These are phyloP conservation scores for Corymbia citriodora DNA, from an alignment of 441 rosid species.

Conservation along the genomic window DNA sequence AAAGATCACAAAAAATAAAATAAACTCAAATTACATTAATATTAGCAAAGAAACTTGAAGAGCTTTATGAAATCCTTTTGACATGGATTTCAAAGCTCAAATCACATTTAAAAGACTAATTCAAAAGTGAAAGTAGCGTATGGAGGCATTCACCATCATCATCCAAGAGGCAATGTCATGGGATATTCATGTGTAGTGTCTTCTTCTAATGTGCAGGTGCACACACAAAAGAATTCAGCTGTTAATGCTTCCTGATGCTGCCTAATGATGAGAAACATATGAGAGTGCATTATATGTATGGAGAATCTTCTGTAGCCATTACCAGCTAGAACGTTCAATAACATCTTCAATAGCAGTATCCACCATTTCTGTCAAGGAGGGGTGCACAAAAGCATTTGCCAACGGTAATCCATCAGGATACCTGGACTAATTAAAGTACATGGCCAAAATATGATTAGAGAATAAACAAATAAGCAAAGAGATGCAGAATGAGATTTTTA, in stretches of 20 bases:
- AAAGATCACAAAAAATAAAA: neutral
- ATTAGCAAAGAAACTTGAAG: neutral
- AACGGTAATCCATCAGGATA: conserved; percentile 87
- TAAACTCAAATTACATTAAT: neutral
- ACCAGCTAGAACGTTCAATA: conserved; percentile 86
- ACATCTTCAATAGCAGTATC: conserved; percentile 87
- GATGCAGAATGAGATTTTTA: neutral
- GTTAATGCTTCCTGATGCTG: neutral
- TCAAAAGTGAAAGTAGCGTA: neutral
- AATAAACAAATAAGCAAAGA: conserved; percentile 11
- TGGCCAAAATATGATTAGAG: conserved; percentile 34
- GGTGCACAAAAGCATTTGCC: conserved; percentile 71
- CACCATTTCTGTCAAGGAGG: conserved; percentile 87
- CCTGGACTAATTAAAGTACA: conserved; percentile 74
- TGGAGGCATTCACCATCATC: neutral
- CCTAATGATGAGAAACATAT: neutral
- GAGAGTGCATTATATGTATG: neutral
- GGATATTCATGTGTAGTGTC: neutral
- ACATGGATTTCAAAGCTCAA: neutral
- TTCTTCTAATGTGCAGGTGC: neutral
- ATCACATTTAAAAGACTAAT: neutral
- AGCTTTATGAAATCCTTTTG: neutral
- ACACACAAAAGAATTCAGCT: neutral
- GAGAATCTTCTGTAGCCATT: conserved; percentile 17
- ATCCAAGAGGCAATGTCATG: neutral